These are phyloP conservation scores for Tricholoma matsutake DNA, from an alignment of 768 basidiomycete species.

Conservation along the genomic window DNA sequence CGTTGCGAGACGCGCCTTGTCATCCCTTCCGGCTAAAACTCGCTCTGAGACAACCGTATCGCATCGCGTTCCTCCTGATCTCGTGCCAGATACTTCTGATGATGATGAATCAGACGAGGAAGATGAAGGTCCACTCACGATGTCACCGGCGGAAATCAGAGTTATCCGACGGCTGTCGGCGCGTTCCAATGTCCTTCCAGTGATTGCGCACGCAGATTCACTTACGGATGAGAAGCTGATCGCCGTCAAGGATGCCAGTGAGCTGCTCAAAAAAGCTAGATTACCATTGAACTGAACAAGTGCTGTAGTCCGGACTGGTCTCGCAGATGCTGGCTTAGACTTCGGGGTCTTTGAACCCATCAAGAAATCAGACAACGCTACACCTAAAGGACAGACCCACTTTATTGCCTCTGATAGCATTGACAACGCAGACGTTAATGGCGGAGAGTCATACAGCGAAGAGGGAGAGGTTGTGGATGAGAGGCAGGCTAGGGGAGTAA, in stretches of 20 bases:
- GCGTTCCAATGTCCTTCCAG: conserved; percentile 78
- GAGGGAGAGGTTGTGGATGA: conserved; percentile 48
- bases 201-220: conserved; percentile 78
- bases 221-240: conserved; percentile 75
- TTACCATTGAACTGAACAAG: conserved; percentile 2
- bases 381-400: conserved; percentile 34
- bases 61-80: conserved; percentile 48
- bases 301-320: conserved; percentile 53
- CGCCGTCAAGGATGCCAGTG: conserved; percentile 63
- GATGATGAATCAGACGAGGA: conserved; percentile 50
- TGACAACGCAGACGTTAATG: conserved; percentile 24
- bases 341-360: conserved; percentile 72
- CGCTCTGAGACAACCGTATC: conserved; percentile 69
- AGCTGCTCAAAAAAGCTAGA: conserved; percentile 15
- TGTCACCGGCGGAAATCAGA: conserved; percentile 76
- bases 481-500: conserved; percentile 66
- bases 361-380: conserved; percentile 25
- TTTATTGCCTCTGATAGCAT: conserved; percentile 29
- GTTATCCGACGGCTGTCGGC: conserved; percentile 74
- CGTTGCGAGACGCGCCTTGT: conserved; percentile 46
- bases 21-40: conserved; percentile 48
- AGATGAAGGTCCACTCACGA: conserved; percentile 48
- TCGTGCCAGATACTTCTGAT: conserved; percentile 51
- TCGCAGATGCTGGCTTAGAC: conserved; percentile 63
- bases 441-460: conserved; percentile 27